phyloP scores from a whole-genome alignment of 768 basidiomycete genomes.

The Flagelloscypha sp. region DNA sequence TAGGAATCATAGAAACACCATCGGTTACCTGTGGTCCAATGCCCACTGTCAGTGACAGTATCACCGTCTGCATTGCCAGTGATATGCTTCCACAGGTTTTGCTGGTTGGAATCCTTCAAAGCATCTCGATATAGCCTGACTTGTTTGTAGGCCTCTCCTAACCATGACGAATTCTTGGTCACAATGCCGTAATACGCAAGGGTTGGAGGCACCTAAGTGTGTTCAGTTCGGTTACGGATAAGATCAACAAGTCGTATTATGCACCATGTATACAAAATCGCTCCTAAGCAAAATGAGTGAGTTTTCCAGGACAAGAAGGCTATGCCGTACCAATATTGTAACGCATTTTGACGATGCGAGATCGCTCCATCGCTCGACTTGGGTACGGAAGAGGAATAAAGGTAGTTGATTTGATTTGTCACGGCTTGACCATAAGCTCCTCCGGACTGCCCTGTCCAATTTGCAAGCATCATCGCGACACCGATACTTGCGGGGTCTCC shows the following conservation, averaged over 20 bases:
- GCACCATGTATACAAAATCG: slow-evolving; percentile 49
- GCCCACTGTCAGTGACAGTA: slow-evolving; percentile 48
- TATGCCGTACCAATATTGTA: slow-evolving; percentile 37
- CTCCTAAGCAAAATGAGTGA: slow-evolving; percentile 22
- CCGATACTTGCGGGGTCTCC: slow-evolving; percentile 50
- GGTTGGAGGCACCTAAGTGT: too few relatives aligned
- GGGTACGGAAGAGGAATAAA: slow-evolving; percentile 32
- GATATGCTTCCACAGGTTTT: slow-evolving; percentile 73
- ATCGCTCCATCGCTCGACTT: slow-evolving; percentile 46
- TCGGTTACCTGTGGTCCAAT: slow-evolving; percentile 82
- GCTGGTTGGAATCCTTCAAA: slow-evolving; percentile 38
- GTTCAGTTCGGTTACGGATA: too few relatives aligned
- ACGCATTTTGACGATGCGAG: slow-evolving; percentile 40
- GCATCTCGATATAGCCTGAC: slow-evolving; percentile 42
- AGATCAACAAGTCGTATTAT: too few relatives aligned
- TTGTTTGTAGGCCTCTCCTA: slow-evolving; percentile 39
- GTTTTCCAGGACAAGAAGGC: background rate
- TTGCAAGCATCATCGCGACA: slow-evolving; percentile 38
- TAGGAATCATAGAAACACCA: slow-evolving; percentile 8
- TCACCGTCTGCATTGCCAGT: too few relatives aligned
- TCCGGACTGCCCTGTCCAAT: slow-evolving; percentile 33
- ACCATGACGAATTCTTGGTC: slow-evolving; percentile 29
- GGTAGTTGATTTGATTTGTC: slow-evolving; percentile 34
- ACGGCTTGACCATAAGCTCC: slow-evolving; percentile 36
- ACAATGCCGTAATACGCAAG: slow-evolving; percentile 50